These are phyloP conservation scores for Nakaseomyces delphensis DNA, from an alignment of 1,139 yeast genomes.

Conservation along the genomic window DNA sequence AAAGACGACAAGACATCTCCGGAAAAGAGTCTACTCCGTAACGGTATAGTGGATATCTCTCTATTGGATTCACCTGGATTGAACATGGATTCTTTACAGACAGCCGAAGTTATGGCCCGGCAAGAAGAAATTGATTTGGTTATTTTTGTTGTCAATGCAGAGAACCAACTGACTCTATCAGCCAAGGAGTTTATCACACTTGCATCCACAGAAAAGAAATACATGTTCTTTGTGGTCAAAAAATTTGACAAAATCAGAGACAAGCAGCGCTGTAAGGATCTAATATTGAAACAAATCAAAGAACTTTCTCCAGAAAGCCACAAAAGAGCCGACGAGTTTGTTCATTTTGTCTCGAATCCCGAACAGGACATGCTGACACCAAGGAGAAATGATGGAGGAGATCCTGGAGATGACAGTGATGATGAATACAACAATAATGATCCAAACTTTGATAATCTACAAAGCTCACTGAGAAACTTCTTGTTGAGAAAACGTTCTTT, in stretches of 20 bases:
- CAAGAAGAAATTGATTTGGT: conserved; percentile 97
- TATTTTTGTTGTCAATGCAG: conserved; percentile 92
- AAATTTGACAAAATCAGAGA: conserved; percentile 78
- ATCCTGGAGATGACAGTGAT: conserved; percentile 36
- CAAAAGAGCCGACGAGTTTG: conserved; percentile 78
- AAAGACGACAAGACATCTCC: conserved; percentile 59
- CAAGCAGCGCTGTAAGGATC: conserved; percentile 64
- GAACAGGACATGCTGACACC: conserved; percentile 31
- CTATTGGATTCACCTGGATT: conserved; percentile 96
- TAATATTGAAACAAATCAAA: conserved; percentile 82
- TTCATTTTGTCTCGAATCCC: conserved; percentile 81
- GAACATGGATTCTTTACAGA: conserved; percentile 86
- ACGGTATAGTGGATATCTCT: conserved; percentile 88
- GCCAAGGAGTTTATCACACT: conserved; percentile 89
- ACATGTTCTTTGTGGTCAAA: conserved; percentile 90
- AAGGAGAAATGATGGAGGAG: conserved; percentile 32
- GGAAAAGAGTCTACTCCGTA: conserved; percentile 65
- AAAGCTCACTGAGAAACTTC: conserved; percentile 76
- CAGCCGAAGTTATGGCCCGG: conserved; percentile 89
- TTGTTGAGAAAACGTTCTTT: conserved; percentile 81
- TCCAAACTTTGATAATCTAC: conserved; percentile 68
- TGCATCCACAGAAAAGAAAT: conserved; percentile 85
- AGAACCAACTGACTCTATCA: conserved; percentile 87
- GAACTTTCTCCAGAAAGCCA: conserved; percentile 83
- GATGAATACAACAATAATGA: conserved; percentile 28